A percentile compares a stretch with the other conserved stretches of the same genome.
These are phyloP conservation scores for Xerocomellus amylosporus DNA, from an alignment of 768 basidiomycete genomes.

Conservation along the genomic window DNA sequence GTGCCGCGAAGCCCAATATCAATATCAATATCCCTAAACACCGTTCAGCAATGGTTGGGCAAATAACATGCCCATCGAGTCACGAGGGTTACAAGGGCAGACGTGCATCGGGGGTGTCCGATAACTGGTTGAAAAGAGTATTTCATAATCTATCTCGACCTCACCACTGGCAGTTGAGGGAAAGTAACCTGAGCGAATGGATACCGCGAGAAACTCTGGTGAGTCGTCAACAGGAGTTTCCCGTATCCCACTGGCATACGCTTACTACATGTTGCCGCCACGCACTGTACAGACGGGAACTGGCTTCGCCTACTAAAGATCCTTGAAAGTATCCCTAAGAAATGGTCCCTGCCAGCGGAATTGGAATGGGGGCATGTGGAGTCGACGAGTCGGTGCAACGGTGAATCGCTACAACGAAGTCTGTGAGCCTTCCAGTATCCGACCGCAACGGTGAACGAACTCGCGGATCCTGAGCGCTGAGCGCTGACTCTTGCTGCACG, in stretches of 20 bases:
- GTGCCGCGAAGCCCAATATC: neutral
- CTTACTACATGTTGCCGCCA: neutral
- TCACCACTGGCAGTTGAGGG: neutral
- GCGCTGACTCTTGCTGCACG: no score
- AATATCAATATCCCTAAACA: no score
- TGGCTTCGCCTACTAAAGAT: neutral
- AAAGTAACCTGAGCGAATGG: neutral
- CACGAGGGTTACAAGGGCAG: neutral
- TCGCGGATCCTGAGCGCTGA: neutral
- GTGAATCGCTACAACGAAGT: neutral
- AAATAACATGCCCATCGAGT: neutral
- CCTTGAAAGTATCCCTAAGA: rapidly evolving
- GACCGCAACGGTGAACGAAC: neutral
- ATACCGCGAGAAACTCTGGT: no score
- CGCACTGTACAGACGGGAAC: rapidly evolving
- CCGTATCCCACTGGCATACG: neutral
- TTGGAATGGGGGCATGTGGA: neutral
- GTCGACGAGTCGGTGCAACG: neutral
- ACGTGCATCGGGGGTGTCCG: neutral
- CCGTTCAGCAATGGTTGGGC: neutral
- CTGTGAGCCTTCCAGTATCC: neutral
- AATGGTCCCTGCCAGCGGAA: no score
- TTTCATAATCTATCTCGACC: no score
- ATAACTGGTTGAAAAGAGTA: neutral
- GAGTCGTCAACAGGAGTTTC: no score